A percentile compares a stretch with the other conserved stretches of the same genome.
Evolutionary conservation across 805 yeast species (phyloP).

Genomic region (Brettanomyces naardenensis): DNA sequence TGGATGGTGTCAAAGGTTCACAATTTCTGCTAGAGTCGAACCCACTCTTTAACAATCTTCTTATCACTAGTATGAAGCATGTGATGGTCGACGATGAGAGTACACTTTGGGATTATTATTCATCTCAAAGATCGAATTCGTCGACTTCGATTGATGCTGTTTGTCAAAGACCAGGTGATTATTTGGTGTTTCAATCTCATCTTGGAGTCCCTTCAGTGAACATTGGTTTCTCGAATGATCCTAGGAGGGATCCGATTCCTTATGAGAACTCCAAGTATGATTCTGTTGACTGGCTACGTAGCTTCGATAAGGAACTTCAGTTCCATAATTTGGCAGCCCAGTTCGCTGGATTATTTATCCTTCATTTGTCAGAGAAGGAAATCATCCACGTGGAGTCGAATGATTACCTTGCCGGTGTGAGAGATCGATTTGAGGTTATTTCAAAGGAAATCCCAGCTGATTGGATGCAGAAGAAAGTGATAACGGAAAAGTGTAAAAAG

Average conservation of each 20-base stretch:
- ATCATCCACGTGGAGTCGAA: conserved; percentile 39
- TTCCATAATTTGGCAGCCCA: conserved; percentile 52
- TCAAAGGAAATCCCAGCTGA: conserved; percentile 18
- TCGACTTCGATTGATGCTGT: conserved; percentile 32
- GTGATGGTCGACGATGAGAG: conserved; percentile 34
- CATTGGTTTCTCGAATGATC: conserved; percentile 33
- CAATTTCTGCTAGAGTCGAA: conserved; percentile 40
- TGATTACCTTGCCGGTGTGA: conserved; percentile 40
- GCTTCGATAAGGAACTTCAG: conserved; percentile 36
- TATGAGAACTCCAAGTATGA: conserved; percentile 56
- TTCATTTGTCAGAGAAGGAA: conserved; percentile 51
- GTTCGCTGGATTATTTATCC: conserved; percentile 46
- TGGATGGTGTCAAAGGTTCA: conserved; percentile 50
- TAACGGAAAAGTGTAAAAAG: conserved; percentile 4
- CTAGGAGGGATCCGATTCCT: conserved; percentile 39
- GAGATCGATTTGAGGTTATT: conserved; percentile 25
- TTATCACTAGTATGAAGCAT: conserved; percentile 36
- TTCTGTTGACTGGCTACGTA: conserved; percentile 46
- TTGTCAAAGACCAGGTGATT: conserved; percentile 44
- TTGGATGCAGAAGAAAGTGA: conserved; percentile 22
- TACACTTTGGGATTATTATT: conserved; percentile 37
- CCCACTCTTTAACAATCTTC: conserved; percentile 44
- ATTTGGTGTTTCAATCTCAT: conserved; percentile 54
- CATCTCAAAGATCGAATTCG: conserved; percentile 25
- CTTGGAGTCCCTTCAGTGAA: conserved; percentile 59